Base-by-base conservation (phyloP, 2,329 filamentous ascomycete genomes). In the Leptographium procerum region DNA sequence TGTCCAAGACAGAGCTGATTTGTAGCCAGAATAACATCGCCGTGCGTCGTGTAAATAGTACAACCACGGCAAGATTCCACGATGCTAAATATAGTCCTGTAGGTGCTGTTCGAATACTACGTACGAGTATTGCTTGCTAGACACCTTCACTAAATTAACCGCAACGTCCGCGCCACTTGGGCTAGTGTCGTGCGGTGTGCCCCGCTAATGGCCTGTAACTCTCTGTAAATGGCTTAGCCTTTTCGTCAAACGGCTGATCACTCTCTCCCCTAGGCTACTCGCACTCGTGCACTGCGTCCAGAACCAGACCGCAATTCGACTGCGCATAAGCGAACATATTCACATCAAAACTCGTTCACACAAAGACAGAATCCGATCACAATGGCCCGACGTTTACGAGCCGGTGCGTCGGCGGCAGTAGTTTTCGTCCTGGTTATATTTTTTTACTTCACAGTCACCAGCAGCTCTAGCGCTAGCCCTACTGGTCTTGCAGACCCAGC, bases 151-250 rank as follows among this genome's bases (percentile, higher is more conserved):
- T n/a, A n/a, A n/a, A n/a, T n/a, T n/a, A n/a, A n/a, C n/a, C n/a
- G n/a, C n/a, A n/a, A n/a, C n/a, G n/a, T n/a, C n/a, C n/a, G n/a
- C 65, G 63, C 43, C 65, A 64, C 34, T 57, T 67, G 28, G 64
- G 56, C 0, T 43, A 61, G 19, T 43, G 40, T 43, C 40, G n/a
- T 43, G 9, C 40, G 40, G 19, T 43, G 8, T 8, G 40, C 50
- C 50, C 50, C 50, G n/a, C 50, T 31, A 33, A 33, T 28, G 24
- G 22, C 40, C 13, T 26, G 45, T 48, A 48, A 16, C 22, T 10
- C 45, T 11, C 51, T 53, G 22, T 24, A 26, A 36, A 3, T 31
- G 51, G 51, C n/a, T 31, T 36, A 53, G 51, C 26, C 31, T n/a
- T 24, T 22, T n/a, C 19, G 29, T 52, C 3, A 43, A 43, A 16